Evolutionary conservation across 2,329 filamentous ascomycete species (phyloP).

Genomic region (Diaporthe citri): DNA sequence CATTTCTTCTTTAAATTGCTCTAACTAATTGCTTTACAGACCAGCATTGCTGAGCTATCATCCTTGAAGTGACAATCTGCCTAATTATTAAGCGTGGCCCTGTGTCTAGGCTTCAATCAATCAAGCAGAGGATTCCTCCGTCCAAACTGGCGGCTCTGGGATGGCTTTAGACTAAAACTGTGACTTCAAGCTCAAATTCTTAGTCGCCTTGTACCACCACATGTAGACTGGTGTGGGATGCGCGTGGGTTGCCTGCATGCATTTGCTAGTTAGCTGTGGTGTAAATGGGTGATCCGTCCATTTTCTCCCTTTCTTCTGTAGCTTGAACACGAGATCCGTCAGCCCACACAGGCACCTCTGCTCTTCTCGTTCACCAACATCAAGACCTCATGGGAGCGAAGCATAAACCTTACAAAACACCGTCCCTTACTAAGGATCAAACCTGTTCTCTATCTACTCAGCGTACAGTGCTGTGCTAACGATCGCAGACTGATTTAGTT

Average conservation of each 20-base stretch:
- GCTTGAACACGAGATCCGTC: neutral
- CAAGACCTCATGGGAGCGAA: neutral
- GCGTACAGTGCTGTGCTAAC: neutral
- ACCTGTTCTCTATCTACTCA: neutral
- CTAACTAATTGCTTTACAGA: neutral
- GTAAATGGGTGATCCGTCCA: neutral
- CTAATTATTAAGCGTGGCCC: neutral
- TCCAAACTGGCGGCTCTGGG: neutral
- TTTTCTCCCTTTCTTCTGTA: neutral
- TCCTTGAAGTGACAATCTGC: neutral
- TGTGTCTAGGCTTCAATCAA: neutral
- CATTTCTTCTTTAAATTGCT: neutral
- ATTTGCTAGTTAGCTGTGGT: conserved; percentile 7
- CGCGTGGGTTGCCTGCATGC: neutral
- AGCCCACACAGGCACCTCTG: neutral
- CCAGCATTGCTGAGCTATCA: neutral
- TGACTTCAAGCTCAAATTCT: neutral
- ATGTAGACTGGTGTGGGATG: neutral
- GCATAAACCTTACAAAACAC: neutral
- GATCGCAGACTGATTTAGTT: neutral
- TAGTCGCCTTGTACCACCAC: neutral
- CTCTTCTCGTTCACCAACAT: neutral
- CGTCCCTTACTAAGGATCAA: neutral
- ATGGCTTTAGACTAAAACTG: neutral
- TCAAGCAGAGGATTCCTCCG: neutral